These are phyloP conservation scores for Ceriops zippeliana DNA, from an alignment of 345 rosid species.

Conservation along the genomic window DNA sequence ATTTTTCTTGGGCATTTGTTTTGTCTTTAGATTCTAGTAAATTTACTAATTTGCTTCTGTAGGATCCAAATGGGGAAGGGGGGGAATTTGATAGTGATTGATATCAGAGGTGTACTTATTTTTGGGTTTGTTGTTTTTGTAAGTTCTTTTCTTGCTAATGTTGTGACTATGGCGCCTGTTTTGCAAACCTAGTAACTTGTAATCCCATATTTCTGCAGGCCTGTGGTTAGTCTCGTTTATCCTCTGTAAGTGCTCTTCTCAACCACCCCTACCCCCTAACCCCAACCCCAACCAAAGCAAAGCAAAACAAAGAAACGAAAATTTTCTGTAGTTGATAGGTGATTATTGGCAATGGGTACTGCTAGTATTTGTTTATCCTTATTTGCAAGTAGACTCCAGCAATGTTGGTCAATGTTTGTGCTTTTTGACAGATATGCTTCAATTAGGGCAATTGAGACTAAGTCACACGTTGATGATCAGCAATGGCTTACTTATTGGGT, in stretches of 20 bases:
- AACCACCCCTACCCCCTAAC: neutral
- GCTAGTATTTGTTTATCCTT: too few relatives aligned
- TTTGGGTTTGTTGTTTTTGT: neutral
- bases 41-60: neutral
- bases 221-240: constrained; percentile 81
- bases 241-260: constrained; percentile 68
- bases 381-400: too few relatives aligned
- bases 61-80: neutral
- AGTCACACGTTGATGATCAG: constrained; percentile 73
- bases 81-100: neutral
- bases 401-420: neutral
- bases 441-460: constrained; percentile 79
- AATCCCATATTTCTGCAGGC: constrained; percentile 52
- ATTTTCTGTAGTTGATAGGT: too few relatives aligned
- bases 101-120: neutral
- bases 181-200: constrained; percentile 4
- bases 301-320: too few relatives aligned
- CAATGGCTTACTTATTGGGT: constrained; percentile 99
- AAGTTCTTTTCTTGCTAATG: neutral
- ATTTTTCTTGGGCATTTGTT: neutral
- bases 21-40: neutral
- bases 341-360: too few relatives aligned
- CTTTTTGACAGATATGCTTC: constrained; percentile 66
- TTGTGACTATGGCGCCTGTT: neutral
- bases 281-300: neutral